Base-by-base conservation (phyloP, 1,284 basidiomycete genomes). In the Puccinia horiana region DNA sequence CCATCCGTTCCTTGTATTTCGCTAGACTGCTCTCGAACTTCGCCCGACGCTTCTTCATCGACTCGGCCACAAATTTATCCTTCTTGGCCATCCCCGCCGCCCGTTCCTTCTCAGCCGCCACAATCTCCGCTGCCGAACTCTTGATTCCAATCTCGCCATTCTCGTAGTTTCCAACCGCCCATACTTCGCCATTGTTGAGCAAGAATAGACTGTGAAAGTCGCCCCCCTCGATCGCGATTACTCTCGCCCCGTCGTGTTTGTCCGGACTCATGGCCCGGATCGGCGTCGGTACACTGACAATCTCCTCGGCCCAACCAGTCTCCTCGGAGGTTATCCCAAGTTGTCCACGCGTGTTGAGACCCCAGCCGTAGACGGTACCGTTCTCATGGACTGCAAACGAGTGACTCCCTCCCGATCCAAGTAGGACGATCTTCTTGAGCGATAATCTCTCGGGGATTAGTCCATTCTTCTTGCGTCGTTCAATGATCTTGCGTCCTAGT, bases 341-440 rank as follows among this genome's bases (percentile, higher is more conserved):
- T 87, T 94, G 92, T 42, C 90, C 90, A 87, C 90, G 90, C 56
- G 90, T 92, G 88, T 98, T 97, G 83, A 96, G 89, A 35, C 95
- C 95, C 95, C 95, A 98, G 2, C 91, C 94, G 90, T 91, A 96
- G 3, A 95, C 93, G 73, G 90, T 90, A 54, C 94, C 95, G 32
- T 89, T 88, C 83, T 92, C 90, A 86, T 95, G 92, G 83, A 97
- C 91, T 3, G 95, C 95, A 85, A 96, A 97, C 0, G 94, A 95
- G 86, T 94, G 93, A 87, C 92, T 93, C 63, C 90, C 90, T 12
- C 95, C 95, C 0, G 93, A 90, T 9, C 93, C 94, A 83, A 97
- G 89, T 63, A 89, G 88, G 26, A 92, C 91, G 74, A 94, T 93
- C 85, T 93, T 92, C 81, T 92, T 91, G 23, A 97, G 89, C 2